Evolutionary conservation across 768 basidiomycete species (phyloP), one percentile per base, ranked within the genome.

Genomic region (Suillus fuscotomentosus): DNA sequence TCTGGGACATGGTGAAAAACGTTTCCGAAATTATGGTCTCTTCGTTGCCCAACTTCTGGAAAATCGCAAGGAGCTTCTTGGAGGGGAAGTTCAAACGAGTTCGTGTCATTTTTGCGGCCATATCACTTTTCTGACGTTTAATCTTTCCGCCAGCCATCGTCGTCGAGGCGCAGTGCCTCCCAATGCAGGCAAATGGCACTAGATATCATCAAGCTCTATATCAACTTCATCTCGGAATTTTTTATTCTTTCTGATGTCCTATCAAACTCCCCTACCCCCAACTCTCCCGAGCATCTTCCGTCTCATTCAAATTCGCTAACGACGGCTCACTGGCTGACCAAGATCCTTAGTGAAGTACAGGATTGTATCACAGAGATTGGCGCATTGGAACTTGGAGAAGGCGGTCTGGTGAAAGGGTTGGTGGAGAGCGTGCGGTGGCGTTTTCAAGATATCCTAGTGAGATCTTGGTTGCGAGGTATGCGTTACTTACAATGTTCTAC

Each of bases 21-120:
- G 74, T 95, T n/a, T 95, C 94, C 4, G 96, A 98, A 73, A 86
- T 86, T 47, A 84, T 98, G 75, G 75, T 95, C 14, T 81, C 88
- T n/a, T 85, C 90, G 2, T 83, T 99, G 27, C 95, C 97, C 15
- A 93, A 86, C 70, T 98, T 98, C 78, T 97, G 95, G 94, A 91
- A 88, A 72, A 92, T 99, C 56, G 89, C 92, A 2, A 92, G 87
- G 75, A 88, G 86, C 27, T 97, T 95, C 72, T 88, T 96, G 79
- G 95, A 97, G 50, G 97, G 97, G 5, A 95, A 92, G 75, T 95
- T 92, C 74, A 90, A 88, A 75, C 94, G 89, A 84, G 95, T 72
- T 60, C 41, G 36, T 47, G 54, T 42, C 22, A 3, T 43, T 48
- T 9, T 24, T 31, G 41, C 53, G 17, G 24, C 14, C 17, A 10